Evolutionary conservation across 1,284 basidiomycete genomes (phyloP).

Genomic region (Cutaneotrichosporon sp.): DNA sequence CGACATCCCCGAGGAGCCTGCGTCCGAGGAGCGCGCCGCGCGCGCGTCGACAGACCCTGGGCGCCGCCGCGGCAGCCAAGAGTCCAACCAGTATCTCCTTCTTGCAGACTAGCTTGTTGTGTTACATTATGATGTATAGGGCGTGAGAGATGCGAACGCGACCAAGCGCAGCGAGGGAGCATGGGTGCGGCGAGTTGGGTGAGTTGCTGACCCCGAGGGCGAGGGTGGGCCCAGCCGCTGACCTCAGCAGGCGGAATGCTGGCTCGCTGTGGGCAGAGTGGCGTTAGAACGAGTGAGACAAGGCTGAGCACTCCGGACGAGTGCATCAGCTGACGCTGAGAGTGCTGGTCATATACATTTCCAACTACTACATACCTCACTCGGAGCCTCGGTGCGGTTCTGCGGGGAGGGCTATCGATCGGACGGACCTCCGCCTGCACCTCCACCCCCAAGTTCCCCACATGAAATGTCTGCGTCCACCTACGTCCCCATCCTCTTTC

Average conservation of each 20-base stretch:
- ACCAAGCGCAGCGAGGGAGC: not conserved
- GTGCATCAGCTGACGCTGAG: too few relatives aligned
- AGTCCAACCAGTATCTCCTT: not conserved
- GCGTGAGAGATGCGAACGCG: not conserved
- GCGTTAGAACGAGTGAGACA: too few relatives aligned
- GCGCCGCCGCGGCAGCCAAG: not conserved
- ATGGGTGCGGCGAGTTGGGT: not conserved
- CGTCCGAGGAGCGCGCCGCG: constrained; percentile 5
- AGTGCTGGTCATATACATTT: too few relatives aligned
- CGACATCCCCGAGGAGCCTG: constrained; percentile 18
- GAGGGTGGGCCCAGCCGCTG: too few relatives aligned
- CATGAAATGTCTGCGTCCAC: not conserved
- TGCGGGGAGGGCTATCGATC: not conserved
- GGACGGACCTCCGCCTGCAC: constrained; percentile 9
- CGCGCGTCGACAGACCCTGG: not conserved
- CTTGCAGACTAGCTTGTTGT: constrained; percentile 1
- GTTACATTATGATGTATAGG: not conserved
- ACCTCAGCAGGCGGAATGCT: too few relatives aligned
- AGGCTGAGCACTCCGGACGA: too few relatives aligned
- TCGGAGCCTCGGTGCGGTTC: too few relatives aligned
- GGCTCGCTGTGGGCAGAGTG: too few relatives aligned
- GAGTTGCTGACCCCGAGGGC: too few relatives aligned
- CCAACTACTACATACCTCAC: too few relatives aligned
- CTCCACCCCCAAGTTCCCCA: not conserved
- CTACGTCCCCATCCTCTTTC: not conserved